A percentile compares a stretch with the other conserved stretches of the same genome.
Conservation (phyloP, 2,329 filamentous ascomycete species). For the Ceratocystis cubensis region DNA sequence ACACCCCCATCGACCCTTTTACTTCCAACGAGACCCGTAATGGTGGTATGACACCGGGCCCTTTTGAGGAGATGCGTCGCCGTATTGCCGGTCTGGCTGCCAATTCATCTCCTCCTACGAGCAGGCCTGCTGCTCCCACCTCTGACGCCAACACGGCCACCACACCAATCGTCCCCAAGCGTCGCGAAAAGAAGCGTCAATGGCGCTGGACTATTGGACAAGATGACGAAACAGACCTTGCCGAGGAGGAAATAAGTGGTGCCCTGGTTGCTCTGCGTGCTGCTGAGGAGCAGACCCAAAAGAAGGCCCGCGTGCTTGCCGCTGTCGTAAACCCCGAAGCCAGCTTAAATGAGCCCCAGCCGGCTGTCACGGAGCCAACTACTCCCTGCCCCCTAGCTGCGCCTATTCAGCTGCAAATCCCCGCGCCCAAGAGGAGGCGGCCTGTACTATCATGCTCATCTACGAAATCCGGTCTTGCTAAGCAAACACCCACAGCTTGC, state of each 20-base stretch:
- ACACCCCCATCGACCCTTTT: conserved; percentile 39
- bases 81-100: conserved; percentile 39
- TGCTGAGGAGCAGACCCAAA: conserved; percentile 25
- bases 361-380: neutral
- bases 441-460: neutral
- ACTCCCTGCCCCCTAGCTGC: conserved; percentile 1
- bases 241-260: conserved; percentile 32
- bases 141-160: neutral
- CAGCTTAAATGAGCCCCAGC: neutral
- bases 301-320: conserved; percentile 16
- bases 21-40: conserved; percentile 44
- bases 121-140: conserved; percentile 31
- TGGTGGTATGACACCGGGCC: conserved; percentile 49
- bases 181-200: conserved; percentile 47
- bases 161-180: conserved; percentile 27
- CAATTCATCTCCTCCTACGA: conserved; percentile 33
- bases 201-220: conserved; percentile 56
- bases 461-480: neutral
- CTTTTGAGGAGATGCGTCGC: conserved; percentile 50
- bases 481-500: neutral
- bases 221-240: conserved; percentile 29
- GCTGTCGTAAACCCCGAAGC: neutral
- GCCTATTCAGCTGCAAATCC: conserved; percentile 7
- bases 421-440: conserved; percentile 1
- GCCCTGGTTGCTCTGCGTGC: conserved; percentile 33